Evolutionary conservation across 257 asterid species (phyloP).

Genomic region (Solanum phureja): DNA sequence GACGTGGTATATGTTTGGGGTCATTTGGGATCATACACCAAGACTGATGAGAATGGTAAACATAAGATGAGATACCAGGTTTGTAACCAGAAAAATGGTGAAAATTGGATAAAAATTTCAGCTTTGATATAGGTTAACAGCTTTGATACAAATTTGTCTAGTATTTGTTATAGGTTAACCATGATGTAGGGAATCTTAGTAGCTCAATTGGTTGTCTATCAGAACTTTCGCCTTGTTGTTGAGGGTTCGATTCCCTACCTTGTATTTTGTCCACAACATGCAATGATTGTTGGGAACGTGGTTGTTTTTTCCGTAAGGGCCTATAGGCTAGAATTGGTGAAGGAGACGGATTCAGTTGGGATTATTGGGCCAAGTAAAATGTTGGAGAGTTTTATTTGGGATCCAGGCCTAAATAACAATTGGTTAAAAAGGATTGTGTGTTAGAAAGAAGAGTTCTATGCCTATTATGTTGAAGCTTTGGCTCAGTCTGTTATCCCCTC

Average conservation of each 20-base stretch:
- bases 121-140: neutral
- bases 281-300: neutral
- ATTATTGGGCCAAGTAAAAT: neutral
- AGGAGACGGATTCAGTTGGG: neutral
- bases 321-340: neutral
- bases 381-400: neutral
- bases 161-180: neutral
- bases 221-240: neutral
- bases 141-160: neutral
- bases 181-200: neutral
- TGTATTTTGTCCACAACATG: neutral
- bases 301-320: neutral
- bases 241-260: neutral
- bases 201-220: neutral
- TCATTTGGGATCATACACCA: slow-evolving; percentile 28
- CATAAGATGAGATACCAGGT: slow-evolving; percentile 25
- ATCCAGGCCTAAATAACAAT: neutral
- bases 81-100: neutral
- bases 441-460: neutral
- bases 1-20: slow-evolving; percentile 69
- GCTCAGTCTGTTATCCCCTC: neutral
- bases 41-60: slow-evolving; percentile 20
- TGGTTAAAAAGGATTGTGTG: neutral
- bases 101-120: neutral
- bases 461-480: neutral